Conservation (phyloP, 2,329 filamentous ascomycete species). For the Talaromyces sp. region DNA sequence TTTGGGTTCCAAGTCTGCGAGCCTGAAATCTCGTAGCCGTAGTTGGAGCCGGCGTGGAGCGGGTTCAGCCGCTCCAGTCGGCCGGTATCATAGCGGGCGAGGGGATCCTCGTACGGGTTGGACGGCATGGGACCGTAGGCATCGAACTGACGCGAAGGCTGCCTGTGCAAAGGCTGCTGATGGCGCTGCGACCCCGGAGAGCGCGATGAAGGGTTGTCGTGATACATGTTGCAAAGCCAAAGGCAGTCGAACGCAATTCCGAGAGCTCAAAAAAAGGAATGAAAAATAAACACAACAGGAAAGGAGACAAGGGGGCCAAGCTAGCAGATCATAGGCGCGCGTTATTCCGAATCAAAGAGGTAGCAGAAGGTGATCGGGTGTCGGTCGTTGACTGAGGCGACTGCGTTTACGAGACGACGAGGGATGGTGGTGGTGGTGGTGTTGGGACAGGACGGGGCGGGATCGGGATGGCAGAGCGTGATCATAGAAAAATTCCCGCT, state of each 20-base stretch:
- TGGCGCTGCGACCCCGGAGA: conserved; percentile 70
- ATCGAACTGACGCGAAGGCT: conserved; percentile 74
- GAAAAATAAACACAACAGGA: background rate
- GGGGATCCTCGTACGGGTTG: conserved; percentile 68
- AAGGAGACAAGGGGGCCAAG: background rate
- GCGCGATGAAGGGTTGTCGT: conserved; percentile 65
- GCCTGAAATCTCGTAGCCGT: conserved; percentile 64
- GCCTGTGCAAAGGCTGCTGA: conserved; percentile 61
- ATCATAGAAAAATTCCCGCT: conserved; percentile 13
- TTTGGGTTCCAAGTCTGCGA: conserved; percentile 77
- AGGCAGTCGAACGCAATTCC: background rate
- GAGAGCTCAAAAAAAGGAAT: conserved; percentile 14
- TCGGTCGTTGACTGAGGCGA: background rate
- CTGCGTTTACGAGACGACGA: background rate
- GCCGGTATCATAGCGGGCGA: conserved; percentile 52
- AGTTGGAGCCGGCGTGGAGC: conserved; percentile 53
- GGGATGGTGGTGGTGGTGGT: background rate
- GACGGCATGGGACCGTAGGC: conserved; percentile 61
- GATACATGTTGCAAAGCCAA: conserved; percentile 47
- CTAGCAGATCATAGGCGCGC: conserved; percentile 11
- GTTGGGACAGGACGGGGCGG: conserved; percentile 2
- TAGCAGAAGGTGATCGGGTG: background rate
- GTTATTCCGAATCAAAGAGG: conserved; percentile 10
- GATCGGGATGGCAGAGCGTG: conserved; percentile 8
- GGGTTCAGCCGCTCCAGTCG: conserved; percentile 55